Evolutionary conservation across 129 eudicot species (phyloP), one percentile per base, ranked within the genome.

Genomic region (Flaveria trinervia): DNA sequence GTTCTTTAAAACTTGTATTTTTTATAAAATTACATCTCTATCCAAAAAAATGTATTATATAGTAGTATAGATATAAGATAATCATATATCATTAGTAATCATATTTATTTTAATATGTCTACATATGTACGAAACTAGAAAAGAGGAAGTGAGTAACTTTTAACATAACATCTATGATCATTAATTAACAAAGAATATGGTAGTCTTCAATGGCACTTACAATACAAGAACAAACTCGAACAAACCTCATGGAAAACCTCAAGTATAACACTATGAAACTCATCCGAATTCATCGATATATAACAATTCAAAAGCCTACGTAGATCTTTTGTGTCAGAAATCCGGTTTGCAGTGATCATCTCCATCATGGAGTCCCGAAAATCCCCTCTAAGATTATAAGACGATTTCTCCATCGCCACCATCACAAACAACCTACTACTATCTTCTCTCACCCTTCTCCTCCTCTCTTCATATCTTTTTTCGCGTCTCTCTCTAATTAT

Each of bases 241-340:
- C 98, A 93, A 49, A 93, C 98, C 81, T 93, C 91, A 76, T 93
- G 83, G 72, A 93, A 93, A 28, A 87, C 92, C 87, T 93, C 98
- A 25, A 93, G 93, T 83, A 93, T 89, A 84, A 87, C 75, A 64
- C 88, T 83, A 20, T 80, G 70, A 69, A 82, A 84, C 79, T 89
- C 96, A 65, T 85, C 90, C 3, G 97, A 87, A 84, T 93, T 93
- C 97, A 90, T 89, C 1, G 88, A 83, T 51, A 93, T 61, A 70
- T 90, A 93, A 74, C 86, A 93, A 68, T 90, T 86, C 62, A 93
- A 83, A 44, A 93, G 83, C 45, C 87, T 46, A 0, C 96, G 84
- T 22, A 93, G 73, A 84, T 90, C 98, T 86, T 86, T 90, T 0
- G 96, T 68, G 48, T 89, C 76, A 0, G 77, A 46, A 69, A 93